Evolutionary conservation across 78 protist species (phyloP), one percentile per base, ranked within the genome.

Genomic region (Dictyostelium firmibasis): DNA sequence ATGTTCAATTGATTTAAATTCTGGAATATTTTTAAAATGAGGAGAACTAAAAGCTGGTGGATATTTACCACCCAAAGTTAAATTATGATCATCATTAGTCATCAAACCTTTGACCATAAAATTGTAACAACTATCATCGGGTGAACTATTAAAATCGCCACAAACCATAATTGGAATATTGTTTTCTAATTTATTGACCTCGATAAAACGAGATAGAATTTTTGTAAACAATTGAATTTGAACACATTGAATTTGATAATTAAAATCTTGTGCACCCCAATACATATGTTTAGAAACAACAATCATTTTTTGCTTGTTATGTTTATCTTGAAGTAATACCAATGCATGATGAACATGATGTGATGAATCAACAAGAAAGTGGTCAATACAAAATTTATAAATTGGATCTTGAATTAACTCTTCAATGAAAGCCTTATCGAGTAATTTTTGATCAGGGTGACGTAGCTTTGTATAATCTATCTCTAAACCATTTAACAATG

Each of bases 121-220:
- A 7, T 79, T 41, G 29, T 79, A 79, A 29, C 36, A n/a, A 25
- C 31, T 41, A 44, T 33, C 29, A 13, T 69, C 69, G n/a, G 93
- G 93, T 0, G 85, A 83, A 78, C 67, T 62, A 41, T 87, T 87
- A 43, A 77, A 87, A 62, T 87, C 93, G 43, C 93, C 93, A 60
- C 86, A 87, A 23, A 87, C 47, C 1, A 87, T 18, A 18, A 87
- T 31, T 29, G 86, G 83, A 62, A 75, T 87, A 29, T 78, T 60
- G 0, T 16, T 27, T 16, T 35, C 69, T 9, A 87, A 62, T 35
- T 33, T 8, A 78, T 78, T 44, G 0, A 4, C 29, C 6, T 38
- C 8, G 4, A 87, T 20, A 29, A 78, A n/a, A 57, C 64, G 67
- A 10, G 29, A 35, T 18, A 87, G 5, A 27, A 64, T 43, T 44